Base-by-base conservation (phyloP, 2,329 filamentous ascomycete species). In the Huntiella decipiens region DNA sequence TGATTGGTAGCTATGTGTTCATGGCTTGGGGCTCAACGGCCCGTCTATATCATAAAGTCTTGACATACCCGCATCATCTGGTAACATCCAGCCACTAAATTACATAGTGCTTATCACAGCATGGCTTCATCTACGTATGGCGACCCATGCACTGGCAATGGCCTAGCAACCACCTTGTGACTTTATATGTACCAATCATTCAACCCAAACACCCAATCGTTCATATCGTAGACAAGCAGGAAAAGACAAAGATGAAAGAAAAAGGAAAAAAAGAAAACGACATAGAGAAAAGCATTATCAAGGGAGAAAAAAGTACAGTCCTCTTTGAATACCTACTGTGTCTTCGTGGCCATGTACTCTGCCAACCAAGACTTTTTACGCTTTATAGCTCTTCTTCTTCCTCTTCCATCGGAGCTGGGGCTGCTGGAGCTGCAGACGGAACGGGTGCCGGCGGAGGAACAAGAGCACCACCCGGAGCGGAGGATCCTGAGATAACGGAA, bases 351-450 rank as follows among this genome's bases (percentile, higher is more conserved):
- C 22, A 11, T 17, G 36, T 17, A 22, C 12, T 16, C 28, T 16
- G n/a, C 7, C 34, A 19, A 17, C 28, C 31, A 34, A 16, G 13
- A 16, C 12, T 42, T 28, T 19, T 28, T 19, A 28, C 11, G 39
- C 16, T 11, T 45, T 38, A 45, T 37, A 45, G 42, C 32, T 48
- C 46, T 37, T 53, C 52, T 31, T 53, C 51, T 45, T 52, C 51
- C 11, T 44, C 47, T 34, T 51, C 39, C 45, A 51, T 51, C n/a
- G 44, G 19, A 13, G 44, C 46, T 17, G 41, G 37, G 12, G 22
- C 43, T n/a, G 38, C 16, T 40, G 41, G 5, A 16, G 35, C 16
- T 35, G 38, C 19, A 19, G 50, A 28, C 11, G 38, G 36, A 28
- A 41, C 36, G 15, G 51, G 46, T n/a, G 47, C 22, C 17, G 33